Percentiles rank a stretch among this genome's conserved stretches.
phyloP scores from a whole-genome alignment of 257 asterid genomes.

The Nicotiana knightiana region DNA sequence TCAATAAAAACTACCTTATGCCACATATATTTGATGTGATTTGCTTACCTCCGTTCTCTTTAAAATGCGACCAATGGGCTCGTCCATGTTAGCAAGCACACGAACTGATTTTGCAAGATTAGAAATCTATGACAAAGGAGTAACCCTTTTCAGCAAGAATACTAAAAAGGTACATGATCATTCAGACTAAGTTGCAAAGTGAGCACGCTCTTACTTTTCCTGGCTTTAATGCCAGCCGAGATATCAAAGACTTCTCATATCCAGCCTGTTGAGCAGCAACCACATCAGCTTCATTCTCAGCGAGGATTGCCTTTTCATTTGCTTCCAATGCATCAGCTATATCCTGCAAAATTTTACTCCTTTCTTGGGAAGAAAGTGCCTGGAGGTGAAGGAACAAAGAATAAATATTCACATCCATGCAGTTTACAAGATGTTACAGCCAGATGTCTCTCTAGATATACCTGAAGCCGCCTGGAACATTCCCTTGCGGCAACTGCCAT shows the following conservation, averaged over 20 bases:
- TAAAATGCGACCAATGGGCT: conserved; percentile 62
- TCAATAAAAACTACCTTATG: not conserved
- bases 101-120: conserved; percentile 66
- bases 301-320: conserved; percentile 33
- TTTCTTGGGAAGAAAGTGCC: conserved; percentile 61
- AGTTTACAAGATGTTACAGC: not conserved
- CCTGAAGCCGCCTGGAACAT: conserved; percentile 68
- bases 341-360: conserved; percentile 53
- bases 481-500: conserved; percentile 81
- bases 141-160: not conserved
- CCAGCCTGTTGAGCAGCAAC: conserved; percentile 54
- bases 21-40: not conserved
- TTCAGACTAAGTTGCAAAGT: not conserved
- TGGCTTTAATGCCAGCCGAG: conserved; percentile 54
- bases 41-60: conserved; percentile 68
- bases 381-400: conserved; percentile 18
- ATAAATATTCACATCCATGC: not conserved
- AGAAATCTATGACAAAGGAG: conserved; percentile 26
- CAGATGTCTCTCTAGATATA: conserved; percentile 10
- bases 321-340: conserved; percentile 64
- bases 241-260: conserved; percentile 59
- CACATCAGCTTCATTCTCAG: conserved; percentile 67
- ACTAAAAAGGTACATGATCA: not conserved
- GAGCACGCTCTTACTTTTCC: conserved; percentile 40
- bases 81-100: conserved; percentile 71